Percentiles rank a stretch among this genome's conserved stretches.
phyloP scores from a whole-genome alignment of 2,329 filamentous ascomycete genomes.

The Aspergillus fructus region DNA sequence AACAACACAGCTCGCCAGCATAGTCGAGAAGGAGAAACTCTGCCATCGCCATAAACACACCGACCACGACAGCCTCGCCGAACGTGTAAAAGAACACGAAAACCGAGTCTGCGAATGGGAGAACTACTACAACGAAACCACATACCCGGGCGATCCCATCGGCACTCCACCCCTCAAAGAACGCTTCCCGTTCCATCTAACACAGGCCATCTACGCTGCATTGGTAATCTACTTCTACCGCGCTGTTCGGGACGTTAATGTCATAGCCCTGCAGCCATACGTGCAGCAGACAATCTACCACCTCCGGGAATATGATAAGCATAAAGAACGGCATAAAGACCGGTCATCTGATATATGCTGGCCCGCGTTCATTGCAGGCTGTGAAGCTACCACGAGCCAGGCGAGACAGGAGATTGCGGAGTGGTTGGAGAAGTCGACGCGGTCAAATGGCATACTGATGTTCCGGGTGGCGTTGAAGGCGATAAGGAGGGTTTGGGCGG shows the following conservation, averaged over 20 bases:
- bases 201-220: conserved; percentile 3
- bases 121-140: conserved; percentile 1
- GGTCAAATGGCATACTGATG: conserved; percentile 3
- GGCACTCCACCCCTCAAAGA: conserved; percentile 1
- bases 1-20: conserved; percentile 1
- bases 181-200: conserved; percentile 8
- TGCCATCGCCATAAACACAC: not conserved
- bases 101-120: conserved; percentile 6
- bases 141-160: not conserved
- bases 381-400: not conserved
- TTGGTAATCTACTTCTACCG: conserved; percentile 11
- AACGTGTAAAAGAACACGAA: conserved; percentile 1
- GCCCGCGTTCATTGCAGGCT: conserved; percentile 5
- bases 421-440: conserved; percentile 3
- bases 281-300: conserved; percentile 8
- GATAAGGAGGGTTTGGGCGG: conserved; percentile 3
- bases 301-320: conserved; percentile 2
- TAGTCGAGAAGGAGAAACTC: not conserved
- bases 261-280: not conserved
- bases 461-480: conserved; percentile 9
- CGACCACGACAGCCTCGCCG: not conserved
- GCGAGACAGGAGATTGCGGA: not conserved
- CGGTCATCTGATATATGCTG: conserved; percentile 9
- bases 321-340: conserved; percentile 3
- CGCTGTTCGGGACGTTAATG: conserved; percentile 3